Evolutionary conservation across 768 basidiomycete genomes (phyloP), one percentile per base, ranked within the genome.

Genomic region (Exidia glandulosa): DNA sequence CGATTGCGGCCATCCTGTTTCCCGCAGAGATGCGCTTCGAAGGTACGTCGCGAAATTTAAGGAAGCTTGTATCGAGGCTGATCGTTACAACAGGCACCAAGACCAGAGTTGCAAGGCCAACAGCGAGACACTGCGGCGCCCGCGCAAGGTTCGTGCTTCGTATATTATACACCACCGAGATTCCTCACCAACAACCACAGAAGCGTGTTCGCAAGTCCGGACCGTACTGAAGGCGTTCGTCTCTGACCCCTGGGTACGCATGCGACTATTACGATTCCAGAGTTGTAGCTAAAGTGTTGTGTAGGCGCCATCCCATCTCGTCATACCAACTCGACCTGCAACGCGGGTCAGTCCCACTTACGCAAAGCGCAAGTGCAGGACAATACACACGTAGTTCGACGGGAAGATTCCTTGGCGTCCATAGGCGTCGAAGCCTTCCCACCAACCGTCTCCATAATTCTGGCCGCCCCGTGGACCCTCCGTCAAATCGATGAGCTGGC

Each of bases 341-440:
- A 13, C 25, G 30, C 25, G 19, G 12, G 50, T 54, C 30, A 54
- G 50, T 7, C 12, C 25, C 19, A 56, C 59, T 45, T 54, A 57
- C 61, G 34, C 57, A 52, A 64, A 58, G 57, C 58, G 54, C 57
- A 58, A n/a, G n/a, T n/a, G n/a, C n/a, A 50, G 57, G 57, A 56
- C 56, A 41, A 62, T 56, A 78, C 88, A 71, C 72, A 91, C 90
- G 77, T 91, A 91, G 73, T 89, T 90, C 72, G 86, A 89, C 30
- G 90, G 90, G 74, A 92, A 92, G 66, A 91, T 89, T 4, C 89
- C 89, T 70, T 82, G 88, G 69, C 70, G 75, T 58, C 88, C 85
- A 59, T 72, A 69, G 57, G 74, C 70, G 64, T 84, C 80, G 63
- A 82, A 66, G 84, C 89, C 90, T 83, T 91, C 88, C 85, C 86